Evolutionary conservation across 345 rosid species (phyloP).

Genomic region (Pistacia vera): DNA sequence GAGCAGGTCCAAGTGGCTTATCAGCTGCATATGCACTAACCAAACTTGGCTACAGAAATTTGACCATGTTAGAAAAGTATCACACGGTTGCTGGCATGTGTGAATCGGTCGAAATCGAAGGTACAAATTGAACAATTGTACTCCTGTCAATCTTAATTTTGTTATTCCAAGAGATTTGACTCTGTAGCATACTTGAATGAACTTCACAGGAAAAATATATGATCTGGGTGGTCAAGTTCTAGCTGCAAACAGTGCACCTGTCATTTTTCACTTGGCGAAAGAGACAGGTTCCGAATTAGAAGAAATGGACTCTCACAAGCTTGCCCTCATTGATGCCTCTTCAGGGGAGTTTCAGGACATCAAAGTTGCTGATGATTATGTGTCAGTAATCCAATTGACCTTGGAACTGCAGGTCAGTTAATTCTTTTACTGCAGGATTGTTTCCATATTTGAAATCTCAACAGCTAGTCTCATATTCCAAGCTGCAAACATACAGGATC

Average conservation of each 20-base stretch:
- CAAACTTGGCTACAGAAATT: slow-evolving; percentile 60
- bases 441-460: background rate
- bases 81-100: slow-evolving; percentile 71
- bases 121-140: slow-evolving; percentile 24
- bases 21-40: slow-evolving; percentile 67
- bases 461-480: background rate
- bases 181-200: background rate
- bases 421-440: background rate
- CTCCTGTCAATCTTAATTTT: background rate
- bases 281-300: slow-evolving; percentile 52
- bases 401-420: slow-evolving; percentile 63
- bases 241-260: slow-evolving; percentile 70
- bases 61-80: slow-evolving; percentile 62
- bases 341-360: slow-evolving; percentile 54
- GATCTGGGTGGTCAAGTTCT: slow-evolving; percentile 80
- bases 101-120: slow-evolving; percentile 69
- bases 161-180: background rate
- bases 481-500: slow-evolving; percentile 41
- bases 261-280: slow-evolving; percentile 60
- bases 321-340: slow-evolving; percentile 54
- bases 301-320: slow-evolving; percentile 72
- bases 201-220: slow-evolving; percentile 52
- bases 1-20: slow-evolving; percentile 69
- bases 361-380: slow-evolving; percentile 65
- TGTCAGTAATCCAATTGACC: slow-evolving; percentile 57